phyloP scores from a whole-genome alignment of 768 basidiomycete genomes.

The Dentipellis fragilis region DNA sequence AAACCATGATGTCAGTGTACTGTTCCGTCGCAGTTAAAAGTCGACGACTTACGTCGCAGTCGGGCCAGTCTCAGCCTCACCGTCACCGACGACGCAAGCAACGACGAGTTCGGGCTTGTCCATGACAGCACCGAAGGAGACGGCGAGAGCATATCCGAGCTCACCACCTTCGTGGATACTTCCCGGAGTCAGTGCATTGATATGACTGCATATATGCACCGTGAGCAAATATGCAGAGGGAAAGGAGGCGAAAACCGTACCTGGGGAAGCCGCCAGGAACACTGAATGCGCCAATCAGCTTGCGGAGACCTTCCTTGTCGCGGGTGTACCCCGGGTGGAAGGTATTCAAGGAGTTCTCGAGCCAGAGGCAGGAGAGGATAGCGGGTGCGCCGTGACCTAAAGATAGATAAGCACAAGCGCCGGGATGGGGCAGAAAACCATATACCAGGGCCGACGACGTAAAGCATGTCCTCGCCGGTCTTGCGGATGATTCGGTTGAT shows the following conservation, averaged over 20 bases:
- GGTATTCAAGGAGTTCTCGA: constrained; percentile 61
- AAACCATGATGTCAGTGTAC: no score
- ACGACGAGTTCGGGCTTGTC: constrained; percentile 82
- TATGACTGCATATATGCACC: constrained; percentile 33
- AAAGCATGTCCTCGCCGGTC: constrained; percentile 52
- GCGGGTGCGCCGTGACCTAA: constrained; percentile 80
- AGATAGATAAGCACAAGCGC: neutral
- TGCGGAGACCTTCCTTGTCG: constrained; percentile 47
- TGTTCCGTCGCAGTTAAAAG: neutral
- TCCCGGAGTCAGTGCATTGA: constrained; percentile 82
- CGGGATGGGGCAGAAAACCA: neutral
- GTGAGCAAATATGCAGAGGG: neutral
- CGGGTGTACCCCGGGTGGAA: constrained; percentile 53
- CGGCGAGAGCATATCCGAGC: constrained; percentile 80
- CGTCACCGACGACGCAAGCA: constrained; percentile 79
- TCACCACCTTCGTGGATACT: constrained; percentile 90
- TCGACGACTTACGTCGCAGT: constrained; percentile 40
- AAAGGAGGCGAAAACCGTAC: constrained; percentile 22
- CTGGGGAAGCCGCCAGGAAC: constrained; percentile 80
- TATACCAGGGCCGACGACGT: constrained; percentile 71
- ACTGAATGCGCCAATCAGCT: constrained; percentile 67
- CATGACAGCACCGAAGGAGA: constrained; percentile 84
- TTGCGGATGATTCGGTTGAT: constrained; percentile 42
- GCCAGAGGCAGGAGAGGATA: constrained; percentile 76
- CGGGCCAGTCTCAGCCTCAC: constrained; percentile 76